Base-by-base conservation (phyloP, 352 stramenopile genomes). In the Phytophthora hibernalis region DNA sequence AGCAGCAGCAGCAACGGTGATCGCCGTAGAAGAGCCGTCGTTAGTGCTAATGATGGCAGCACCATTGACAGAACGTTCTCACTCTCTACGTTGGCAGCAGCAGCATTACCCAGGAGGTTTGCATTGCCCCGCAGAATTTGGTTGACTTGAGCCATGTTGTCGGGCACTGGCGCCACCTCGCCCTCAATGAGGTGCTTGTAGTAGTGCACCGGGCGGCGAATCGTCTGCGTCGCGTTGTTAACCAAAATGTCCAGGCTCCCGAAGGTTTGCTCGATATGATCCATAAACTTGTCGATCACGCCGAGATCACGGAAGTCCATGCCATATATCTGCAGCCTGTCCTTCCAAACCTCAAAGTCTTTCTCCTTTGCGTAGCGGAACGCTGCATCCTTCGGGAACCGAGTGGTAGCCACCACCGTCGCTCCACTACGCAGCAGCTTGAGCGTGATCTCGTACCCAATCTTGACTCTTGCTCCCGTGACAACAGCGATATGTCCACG, bases 151-250 rank as follows among this genome's bases (percentile, higher is more conserved):
- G 68, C 59, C 40, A 86, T 80, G 31, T 83, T 69, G 18, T 92
- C 81, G 0, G 75, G 67, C 4, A 87, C 55, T 1, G 84, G 76
- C 7, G 76, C 74, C 21, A 81, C 71, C 66, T 98, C 93, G 20
- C 70, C 77, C 44, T 96, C 65, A 42, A 98, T 83, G 45, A 97
- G 62, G 42, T 92, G 83, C 60, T 87, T 78, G 79, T 98, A 99
- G 75, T 98, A 98, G 38, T 89, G 85, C 35, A 87, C 81, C 2
- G 95, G 95, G n/a, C 95, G 82, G 40, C 96, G 83, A 44, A 98
- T 95, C 3, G 96, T 98, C 77, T 99, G 96, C 79, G 93, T 98
- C 3, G 96, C 96, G 75, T 99, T 99, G 77, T 98, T 98, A 62
- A 98, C 92, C 33, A 99, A 70, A 28, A 98, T 94, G 75, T 99